Evolutionary conservation across 192 early-diverging fungal species (phyloP).

Genomic region (Pecoramyces ruminantium): DNA sequence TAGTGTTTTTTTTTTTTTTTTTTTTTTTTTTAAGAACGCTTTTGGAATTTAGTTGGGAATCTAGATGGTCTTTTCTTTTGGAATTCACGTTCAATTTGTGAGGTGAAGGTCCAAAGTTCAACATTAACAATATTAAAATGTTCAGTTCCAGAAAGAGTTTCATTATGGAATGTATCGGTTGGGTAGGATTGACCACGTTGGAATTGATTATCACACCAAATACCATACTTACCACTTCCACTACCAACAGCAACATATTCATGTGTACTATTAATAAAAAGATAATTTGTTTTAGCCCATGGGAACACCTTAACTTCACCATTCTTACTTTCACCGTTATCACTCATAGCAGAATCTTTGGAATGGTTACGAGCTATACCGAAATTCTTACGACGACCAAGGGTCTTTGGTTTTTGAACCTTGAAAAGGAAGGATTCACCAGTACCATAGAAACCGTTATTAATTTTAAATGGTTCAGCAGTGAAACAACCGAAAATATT

Average conservation of each 20-base stretch:
- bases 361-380: not conserved
- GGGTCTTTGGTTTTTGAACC: not conserved
- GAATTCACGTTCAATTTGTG: not conserved
- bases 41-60: not conserved
- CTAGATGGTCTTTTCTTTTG: not conserved
- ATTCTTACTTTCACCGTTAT: not conserved
- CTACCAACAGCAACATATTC: not conserved
- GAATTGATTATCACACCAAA: not conserved
- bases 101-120: not conserved
- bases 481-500: not conserved
- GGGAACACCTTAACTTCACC: not conserved
- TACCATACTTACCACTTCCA: not conserved
- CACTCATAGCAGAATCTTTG: too few relatives aligned
- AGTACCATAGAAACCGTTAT: not conserved
- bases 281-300: not conserved
- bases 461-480: not conserved
- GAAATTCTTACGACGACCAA: not conserved
- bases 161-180: not conserved
- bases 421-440: not conserved
- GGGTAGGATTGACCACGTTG: not conserved
- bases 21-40: not conserved
- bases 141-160: not conserved
- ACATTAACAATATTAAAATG: not conserved
- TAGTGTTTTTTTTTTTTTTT: not conserved
- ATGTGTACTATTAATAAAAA: not conserved